These are phyloP conservation scores for Cynanchum wilfordii DNA, from an alignment of 257 asterid species.

Conservation along the genomic window DNA sequence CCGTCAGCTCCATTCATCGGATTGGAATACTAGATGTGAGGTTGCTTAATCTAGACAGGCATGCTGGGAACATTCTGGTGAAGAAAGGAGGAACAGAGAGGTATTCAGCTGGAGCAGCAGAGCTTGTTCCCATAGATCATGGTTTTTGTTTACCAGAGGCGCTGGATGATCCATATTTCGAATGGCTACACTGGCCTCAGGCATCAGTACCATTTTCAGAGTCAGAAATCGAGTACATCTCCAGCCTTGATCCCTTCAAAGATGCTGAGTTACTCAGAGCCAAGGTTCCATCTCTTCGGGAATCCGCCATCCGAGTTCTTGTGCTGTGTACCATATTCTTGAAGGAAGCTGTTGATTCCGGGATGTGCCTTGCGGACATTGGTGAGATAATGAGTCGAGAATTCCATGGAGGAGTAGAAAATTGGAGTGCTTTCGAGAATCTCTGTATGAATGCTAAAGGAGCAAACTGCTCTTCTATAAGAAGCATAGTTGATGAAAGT, in stretches of 20 bases:
- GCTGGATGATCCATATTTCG: conserved; percentile 91
- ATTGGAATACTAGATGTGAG: conserved; percentile 83
- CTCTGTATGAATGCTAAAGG: conserved; percentile 60
- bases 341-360: conserved; percentile 57
- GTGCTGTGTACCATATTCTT: conserved; percentile 73
- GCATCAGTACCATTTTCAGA: conserved; percentile 84
- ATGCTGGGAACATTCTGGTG: conserved; percentile 89
- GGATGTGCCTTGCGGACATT: conserved; percentile 78
- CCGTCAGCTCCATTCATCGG: conserved; percentile 69
- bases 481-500: conserved; percentile 17
- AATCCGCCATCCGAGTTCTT: conserved; percentile 71
- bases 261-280: conserved; percentile 65
- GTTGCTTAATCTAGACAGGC: conserved; percentile 87
- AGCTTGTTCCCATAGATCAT: conserved; percentile 92
- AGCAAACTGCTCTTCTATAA: conserved; percentile 27
- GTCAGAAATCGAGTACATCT: conserved; percentile 61
- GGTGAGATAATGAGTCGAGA: conserved; percentile 92
- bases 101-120: conserved; percentile 47
- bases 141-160: conserved; percentile 92
- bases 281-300: conserved; percentile 65
- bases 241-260: conserved; percentile 63
- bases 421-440: conserved; percentile 63
- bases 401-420: conserved; percentile 56
- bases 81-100: conserved; percentile 42
- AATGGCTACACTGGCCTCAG: conserved; percentile 98